phyloP scores from a whole-genome alignment of 805 yeast genomes.

The Metschnikowia cubensis region DNA sequence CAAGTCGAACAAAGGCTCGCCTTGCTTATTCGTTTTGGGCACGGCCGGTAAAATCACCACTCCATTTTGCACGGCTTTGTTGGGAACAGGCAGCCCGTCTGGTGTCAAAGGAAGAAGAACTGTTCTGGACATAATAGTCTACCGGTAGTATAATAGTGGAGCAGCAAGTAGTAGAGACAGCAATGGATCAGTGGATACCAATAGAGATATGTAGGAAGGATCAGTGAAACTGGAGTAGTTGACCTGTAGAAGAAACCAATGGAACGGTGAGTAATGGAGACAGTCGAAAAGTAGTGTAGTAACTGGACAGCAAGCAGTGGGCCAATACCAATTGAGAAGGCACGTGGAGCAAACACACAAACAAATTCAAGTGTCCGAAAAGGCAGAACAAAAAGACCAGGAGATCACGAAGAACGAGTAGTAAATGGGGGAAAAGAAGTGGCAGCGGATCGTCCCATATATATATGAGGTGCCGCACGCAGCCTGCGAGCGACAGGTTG shows the following conservation, averaged over 20 bases:
- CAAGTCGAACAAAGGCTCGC: constrained; percentile 44
- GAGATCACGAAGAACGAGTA: neutral
- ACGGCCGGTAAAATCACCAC: constrained; percentile 50
- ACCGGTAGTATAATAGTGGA: too few species aligned
- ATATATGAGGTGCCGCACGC: neutral
- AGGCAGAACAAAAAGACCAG: too few species aligned
- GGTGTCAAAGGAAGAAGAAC: constrained; percentile 46
- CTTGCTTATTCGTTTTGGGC: constrained; percentile 26
- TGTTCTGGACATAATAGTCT: constrained; percentile 17
- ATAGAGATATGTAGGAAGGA: too few species aligned
- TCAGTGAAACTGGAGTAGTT: too few species aligned
- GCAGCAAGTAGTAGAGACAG: too few species aligned
- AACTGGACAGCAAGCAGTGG: too few species aligned
- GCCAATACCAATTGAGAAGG: neutral
- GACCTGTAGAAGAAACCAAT: neutral
- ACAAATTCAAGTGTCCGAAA: too few species aligned
- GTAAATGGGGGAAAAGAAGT: neutral
- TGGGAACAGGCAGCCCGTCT: constrained; percentile 44
- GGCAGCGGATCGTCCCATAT: too few species aligned
- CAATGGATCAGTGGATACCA: too few species aligned
- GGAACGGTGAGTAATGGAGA: too few species aligned
- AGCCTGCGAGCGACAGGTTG: neutral
- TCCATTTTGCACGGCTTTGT: constrained; percentile 38
- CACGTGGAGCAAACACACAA: neutral
- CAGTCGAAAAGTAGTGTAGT: too few species aligned